Evolutionary conservation across 257 asterid species (phyloP).

Genomic region (Capsicum pubescens): DNA sequence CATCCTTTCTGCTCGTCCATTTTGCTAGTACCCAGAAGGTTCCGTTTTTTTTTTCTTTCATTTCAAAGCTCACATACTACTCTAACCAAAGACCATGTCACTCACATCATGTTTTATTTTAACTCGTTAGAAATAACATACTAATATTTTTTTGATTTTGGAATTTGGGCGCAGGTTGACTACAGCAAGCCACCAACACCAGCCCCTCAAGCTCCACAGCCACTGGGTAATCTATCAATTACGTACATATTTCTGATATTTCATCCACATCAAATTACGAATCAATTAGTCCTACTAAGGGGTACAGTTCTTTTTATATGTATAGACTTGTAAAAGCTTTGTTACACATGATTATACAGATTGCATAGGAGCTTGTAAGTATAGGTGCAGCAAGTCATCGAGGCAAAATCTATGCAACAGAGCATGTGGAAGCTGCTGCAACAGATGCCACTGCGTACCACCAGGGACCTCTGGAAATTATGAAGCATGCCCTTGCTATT

Average conservation of each 20-base stretch:
- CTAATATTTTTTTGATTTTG: neutral
- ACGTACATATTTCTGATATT: neutral
- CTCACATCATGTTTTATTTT: neutral
- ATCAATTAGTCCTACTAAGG: neutral
- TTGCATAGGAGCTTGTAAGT: slow-evolving; percentile 34
- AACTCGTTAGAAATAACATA: neutral
- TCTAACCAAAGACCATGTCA: neutral
- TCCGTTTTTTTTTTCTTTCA: neutral
- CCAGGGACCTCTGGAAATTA: slow-evolving; percentile 45
- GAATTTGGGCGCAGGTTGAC: slow-evolving; percentile 7
- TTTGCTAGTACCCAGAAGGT: slow-evolving; percentile 31
- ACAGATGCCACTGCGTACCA: slow-evolving; percentile 41
- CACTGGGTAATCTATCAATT: neutral
- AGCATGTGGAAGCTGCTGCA: slow-evolving; percentile 49
- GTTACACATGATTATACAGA: neutral
- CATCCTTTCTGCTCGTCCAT: slow-evolving; percentile 31
- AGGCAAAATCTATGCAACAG: slow-evolving; percentile 44
- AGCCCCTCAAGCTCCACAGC: neutral
- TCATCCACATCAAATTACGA: neutral
- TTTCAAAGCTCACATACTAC: neutral
- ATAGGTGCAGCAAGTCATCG: slow-evolving; percentile 34
- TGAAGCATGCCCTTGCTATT: slow-evolving; percentile 44
- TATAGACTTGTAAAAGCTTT: neutral
- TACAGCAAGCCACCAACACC: slow-evolving; percentile 1
- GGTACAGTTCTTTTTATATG: neutral